Conservation (phyloP, 2,329 filamentous ascomycete genomes). For the Colletotrichum viniferum region DNA sequence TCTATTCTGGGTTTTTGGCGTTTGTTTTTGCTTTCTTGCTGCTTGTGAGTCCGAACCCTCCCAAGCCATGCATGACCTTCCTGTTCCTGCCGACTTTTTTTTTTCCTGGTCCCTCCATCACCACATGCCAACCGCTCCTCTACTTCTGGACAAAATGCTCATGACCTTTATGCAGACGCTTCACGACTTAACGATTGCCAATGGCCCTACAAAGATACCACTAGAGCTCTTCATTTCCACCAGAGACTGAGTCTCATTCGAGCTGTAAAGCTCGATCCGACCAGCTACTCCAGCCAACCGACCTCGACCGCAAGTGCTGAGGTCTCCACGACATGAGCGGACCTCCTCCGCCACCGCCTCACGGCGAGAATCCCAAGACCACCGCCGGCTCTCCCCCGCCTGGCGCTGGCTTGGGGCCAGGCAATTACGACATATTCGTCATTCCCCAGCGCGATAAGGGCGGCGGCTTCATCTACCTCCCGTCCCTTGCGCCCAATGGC, state of each 20-base stretch:
- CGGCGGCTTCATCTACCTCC: slow-evolving; percentile 91
- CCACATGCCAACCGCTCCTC: background rate
- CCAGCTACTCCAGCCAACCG: background rate
- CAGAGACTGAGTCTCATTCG: background rate
- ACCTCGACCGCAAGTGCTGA: slow-evolving; percentile 22
- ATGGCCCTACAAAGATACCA: slow-evolving; percentile 42
- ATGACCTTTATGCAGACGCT: slow-evolving; percentile 11
- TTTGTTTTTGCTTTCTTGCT: slow-evolving; percentile 20
- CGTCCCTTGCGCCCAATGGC: slow-evolving; percentile 81
- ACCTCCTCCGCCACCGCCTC: slow-evolving; percentile 84
- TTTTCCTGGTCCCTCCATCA: background rate
- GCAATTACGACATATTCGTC: slow-evolving; percentile 97
- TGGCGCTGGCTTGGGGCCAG: slow-evolving; percentile 74
- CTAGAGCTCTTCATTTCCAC: slow-evolving; percentile 26
- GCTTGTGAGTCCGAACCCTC: slow-evolving; percentile 4
- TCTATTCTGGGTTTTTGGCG: slow-evolving; percentile 19
- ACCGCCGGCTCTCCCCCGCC: slow-evolving; percentile 51
- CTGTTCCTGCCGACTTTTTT: background rate
- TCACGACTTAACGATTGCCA: slow-evolving; percentile 34
- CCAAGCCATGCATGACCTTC: background rate
- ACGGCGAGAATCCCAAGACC: slow-evolving; percentile 77
- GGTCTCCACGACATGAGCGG: slow-evolving; percentile 45
- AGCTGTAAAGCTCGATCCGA: background rate
- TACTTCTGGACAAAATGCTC: background rate
- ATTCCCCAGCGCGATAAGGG: slow-evolving; percentile 92